Evolutionary conservation across 176 grass and related monocot species (phyloP), one percentile per base, ranked within the genome.

Genomic region (Musa troglodytarum): DNA sequence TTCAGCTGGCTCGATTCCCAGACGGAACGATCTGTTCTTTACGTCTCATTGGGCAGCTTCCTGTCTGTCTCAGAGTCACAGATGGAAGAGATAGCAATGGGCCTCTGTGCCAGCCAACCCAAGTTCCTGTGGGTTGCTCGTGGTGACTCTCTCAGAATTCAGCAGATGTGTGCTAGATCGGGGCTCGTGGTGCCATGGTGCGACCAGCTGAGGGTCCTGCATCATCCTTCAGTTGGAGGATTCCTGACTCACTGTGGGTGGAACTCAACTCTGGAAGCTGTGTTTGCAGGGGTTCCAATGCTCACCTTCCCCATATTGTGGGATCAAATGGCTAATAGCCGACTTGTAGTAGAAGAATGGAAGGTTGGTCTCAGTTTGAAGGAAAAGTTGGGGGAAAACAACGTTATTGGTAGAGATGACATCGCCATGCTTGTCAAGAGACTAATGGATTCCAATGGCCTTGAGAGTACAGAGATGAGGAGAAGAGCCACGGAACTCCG

Each of bases 171-270:
- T 29, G 79, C 75, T 1, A 11, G 58, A 10, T 50, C 25, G 59
- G 78, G 84, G 23, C 54, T 86, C 19, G 73, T 82, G 1, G 50
- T 90, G 78, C 77, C 78, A 0, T 90, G 88, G 88, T 87, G 81
- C 21, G 75, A 87, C 13, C 84, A 90, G 29, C 26, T 87, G 65
- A 90, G 72, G 56, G 76, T 85, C 50, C 49, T 89, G 57, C 72
- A 71, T 28, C 83, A 89, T 77, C 83, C 56, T 72, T 85, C 83
- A 13, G 63, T 82, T 3, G 79, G 79, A 65, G 88, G 84, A 1
- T 90, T 90, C 80, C 70, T 90, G 34, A 90, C 81, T 20, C 88
- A 86, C 50, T 77, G 87, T 74, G 88, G 88, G 12, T 86, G 75
- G 78, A 90, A 90, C 52, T 90, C 88, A 13, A 73, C 75, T 5